Percentiles rank a stretch among this genome's conserved stretches.
Conservation (phyloP, 192 early-diverging fungal species). For the Geosiphon pyriformis region DNA sequence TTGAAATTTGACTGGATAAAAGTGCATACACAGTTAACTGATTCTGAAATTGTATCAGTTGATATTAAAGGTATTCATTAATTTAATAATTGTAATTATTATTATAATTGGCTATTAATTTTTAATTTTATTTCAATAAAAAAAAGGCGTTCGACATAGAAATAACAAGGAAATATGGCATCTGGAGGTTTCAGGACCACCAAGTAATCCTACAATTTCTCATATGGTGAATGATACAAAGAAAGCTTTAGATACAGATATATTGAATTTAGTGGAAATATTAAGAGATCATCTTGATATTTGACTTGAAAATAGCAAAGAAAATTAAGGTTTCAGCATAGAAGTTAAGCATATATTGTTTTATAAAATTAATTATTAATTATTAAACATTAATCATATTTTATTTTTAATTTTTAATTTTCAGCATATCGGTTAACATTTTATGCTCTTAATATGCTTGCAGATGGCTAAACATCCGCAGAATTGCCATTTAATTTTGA, state of each 20-base stretch:
- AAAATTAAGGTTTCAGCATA: constrained; percentile 9
- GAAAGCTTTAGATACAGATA: constrained; percentile 6
- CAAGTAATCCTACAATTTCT: constrained; percentile 1
- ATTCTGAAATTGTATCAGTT: background rate
- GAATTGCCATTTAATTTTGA: constrained; percentile 19
- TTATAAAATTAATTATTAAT: constrained; percentile 16
- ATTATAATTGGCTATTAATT: constrained; percentile 4
- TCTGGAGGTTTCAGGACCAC: constrained; percentile 13
- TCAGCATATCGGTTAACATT: constrained; percentile 20
- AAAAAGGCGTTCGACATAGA: background rate
- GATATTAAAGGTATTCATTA: no score
- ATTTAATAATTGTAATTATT: no score
- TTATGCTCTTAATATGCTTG: constrained; percentile 8
- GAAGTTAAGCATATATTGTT: constrained; percentile 13
- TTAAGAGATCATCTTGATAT: constrained; percentile 8
- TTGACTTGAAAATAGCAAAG: constrained; percentile 9
- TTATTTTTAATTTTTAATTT: constrained; percentile 10
- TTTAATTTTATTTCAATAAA: constrained; percentile 3
- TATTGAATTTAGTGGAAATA: constrained; percentile 13
- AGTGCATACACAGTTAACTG: background rate
- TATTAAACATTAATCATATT: constrained; percentile 7
- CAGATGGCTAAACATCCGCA: background rate
- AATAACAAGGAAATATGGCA: constrained; percentile 23
- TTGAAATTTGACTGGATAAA: no score
- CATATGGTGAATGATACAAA: constrained; percentile 17